Evolutionary conservation across 2,329 filamentous ascomycete genomes (phyloP).

Genomic region (Nemania bipapillata): DNA sequence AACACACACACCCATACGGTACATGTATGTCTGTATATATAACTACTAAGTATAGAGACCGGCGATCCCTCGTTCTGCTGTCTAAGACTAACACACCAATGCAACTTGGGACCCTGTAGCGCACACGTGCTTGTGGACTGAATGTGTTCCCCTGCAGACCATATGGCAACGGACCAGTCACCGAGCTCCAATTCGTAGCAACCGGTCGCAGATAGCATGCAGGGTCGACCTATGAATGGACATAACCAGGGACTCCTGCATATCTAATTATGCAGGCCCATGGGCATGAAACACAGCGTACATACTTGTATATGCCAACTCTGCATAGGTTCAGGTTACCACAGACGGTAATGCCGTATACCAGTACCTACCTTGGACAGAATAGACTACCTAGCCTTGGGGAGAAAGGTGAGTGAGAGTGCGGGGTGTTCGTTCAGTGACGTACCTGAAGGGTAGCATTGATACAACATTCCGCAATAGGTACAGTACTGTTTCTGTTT

Average conservation of each 20-base stretch:
- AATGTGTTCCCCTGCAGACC: slow-evolving; percentile 36
- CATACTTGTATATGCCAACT: slow-evolving; percentile 13
- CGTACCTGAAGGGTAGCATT: slow-evolving; percentile 17
- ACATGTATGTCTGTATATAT: not conserved
- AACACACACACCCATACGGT: not conserved
- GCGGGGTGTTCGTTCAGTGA: slow-evolving; percentile 27
- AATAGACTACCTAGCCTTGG: not conserved
- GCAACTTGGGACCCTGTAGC: slow-evolving; percentile 24
- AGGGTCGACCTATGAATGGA: slow-evolving; percentile 26
- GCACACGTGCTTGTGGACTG: slow-evolving; percentile 40
- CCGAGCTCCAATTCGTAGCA: slow-evolving; percentile 5
- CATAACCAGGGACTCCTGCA: slow-evolving; percentile 26
- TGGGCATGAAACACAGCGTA: slow-evolving; percentile 34
- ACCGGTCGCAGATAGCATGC: slow-evolving; percentile 23
- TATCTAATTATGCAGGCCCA: slow-evolving; percentile 30
- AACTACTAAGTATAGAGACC: slow-evolving; percentile 7
- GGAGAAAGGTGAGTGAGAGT: slow-evolving; percentile 18
- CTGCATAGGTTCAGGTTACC: slow-evolving; percentile 19
- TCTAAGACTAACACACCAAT: slow-evolving; percentile 10
- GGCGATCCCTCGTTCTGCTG: slow-evolving; percentile 19
- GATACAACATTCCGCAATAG: not conserved
- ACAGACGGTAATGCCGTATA: slow-evolving; percentile 25
- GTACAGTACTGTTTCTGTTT: not conserved
- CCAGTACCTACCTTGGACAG: not conserved
- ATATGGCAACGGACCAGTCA: slow-evolving; percentile 37